Evolutionary conservation across 176 grass and related monocot genomes (phyloP).

Genomic region (Areca catechu): DNA sequence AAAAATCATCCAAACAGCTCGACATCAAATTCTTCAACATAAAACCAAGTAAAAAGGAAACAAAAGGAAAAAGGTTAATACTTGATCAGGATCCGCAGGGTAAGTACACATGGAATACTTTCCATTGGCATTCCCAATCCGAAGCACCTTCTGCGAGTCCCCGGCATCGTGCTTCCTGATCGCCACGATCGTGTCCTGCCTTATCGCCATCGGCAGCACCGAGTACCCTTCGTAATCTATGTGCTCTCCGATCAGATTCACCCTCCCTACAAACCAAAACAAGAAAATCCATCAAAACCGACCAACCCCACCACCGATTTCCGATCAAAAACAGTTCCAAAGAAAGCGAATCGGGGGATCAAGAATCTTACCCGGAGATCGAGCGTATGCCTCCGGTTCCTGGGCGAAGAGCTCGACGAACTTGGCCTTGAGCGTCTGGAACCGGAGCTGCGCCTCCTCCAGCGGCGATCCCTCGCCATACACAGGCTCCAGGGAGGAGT

Average conservation of each 20-base stretch:
- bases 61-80: not conserved
- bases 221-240: conserved; percentile 98
- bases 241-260: conserved; percentile 96
- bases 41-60: not conserved
- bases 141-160: conserved; percentile 29
- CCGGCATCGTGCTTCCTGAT: conserved; percentile 44
- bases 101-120: conserved; percentile 83
- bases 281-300: not conserved
- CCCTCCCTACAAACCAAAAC: conserved; percentile 48
- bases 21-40: not conserved
- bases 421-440: conserved; percentile 52
- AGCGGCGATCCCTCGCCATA: conserved; percentile 58
- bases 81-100: conserved; percentile 74
- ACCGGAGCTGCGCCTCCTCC: conserved; percentile 78
- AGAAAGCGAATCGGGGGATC: not conserved
- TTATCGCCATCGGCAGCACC: conserved; percentile 96
- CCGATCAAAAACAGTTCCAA: not conserved
- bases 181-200: conserved; percentile 94
- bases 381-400: conserved; percentile 57
- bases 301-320: not conserved
- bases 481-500: conserved; percentile 55
- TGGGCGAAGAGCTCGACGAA: conserved; percentile 46
- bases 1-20: no score
- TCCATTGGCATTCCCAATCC: conserved; percentile 74
- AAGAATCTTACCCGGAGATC: conserved; percentile 49